Evolutionary conservation across 768 basidiomycete genomes (phyloP).

Genomic region (Pulveroboletus sp.): DNA sequence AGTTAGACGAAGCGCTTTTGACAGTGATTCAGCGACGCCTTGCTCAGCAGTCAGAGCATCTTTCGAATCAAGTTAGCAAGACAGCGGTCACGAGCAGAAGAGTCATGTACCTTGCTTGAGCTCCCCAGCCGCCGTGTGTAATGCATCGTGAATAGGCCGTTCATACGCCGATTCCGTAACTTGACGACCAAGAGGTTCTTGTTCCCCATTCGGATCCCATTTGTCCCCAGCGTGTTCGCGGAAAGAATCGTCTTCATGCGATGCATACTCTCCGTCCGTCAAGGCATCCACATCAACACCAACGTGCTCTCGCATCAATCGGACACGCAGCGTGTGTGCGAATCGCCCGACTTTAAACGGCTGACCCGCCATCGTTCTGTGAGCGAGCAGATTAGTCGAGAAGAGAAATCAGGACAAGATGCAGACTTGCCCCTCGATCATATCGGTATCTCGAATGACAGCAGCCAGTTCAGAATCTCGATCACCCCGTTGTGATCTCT

Average conservation of each 20-base stretch:
- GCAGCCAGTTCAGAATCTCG: conserved; percentile 95
- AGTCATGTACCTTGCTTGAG: conserved; percentile 49
- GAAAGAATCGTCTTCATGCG: conserved; percentile 46
- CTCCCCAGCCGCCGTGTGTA: conserved; percentile 37
- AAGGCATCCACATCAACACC: conserved; percentile 92
- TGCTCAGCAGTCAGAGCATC: conserved; percentile 41
- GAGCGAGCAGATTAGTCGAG: conserved; percentile 1
- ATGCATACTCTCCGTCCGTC: conserved; percentile 70
- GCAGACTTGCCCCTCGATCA: conserved; percentile 83
- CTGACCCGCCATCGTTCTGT: conserved; percentile 88
- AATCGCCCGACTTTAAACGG: conserved; percentile 97
- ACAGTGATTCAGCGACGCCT: conserved; percentile 32
- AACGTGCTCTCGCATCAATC: conserved; percentile 95
- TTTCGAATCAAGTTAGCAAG: conserved; percentile 24
- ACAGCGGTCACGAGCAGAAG: not conserved
- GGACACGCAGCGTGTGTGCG: conserved; percentile 88
- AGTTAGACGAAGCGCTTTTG: conserved; percentile 39
- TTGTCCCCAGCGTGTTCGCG: conserved; percentile 48
- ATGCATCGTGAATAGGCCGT: conserved; percentile 31
- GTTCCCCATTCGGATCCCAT: conserved; percentile 77
- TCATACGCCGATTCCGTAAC: conserved; percentile 43
- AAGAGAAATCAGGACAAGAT: not conserved
- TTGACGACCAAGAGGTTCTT: conserved; percentile 44
- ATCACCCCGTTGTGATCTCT: conserved; percentile 92
- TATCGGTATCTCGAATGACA: conserved; percentile 93